These are phyloP conservation scores for Entomortierella parvispora DNA, from an alignment of 192 early-diverging fungal species.

Conservation along the genomic window DNA sequence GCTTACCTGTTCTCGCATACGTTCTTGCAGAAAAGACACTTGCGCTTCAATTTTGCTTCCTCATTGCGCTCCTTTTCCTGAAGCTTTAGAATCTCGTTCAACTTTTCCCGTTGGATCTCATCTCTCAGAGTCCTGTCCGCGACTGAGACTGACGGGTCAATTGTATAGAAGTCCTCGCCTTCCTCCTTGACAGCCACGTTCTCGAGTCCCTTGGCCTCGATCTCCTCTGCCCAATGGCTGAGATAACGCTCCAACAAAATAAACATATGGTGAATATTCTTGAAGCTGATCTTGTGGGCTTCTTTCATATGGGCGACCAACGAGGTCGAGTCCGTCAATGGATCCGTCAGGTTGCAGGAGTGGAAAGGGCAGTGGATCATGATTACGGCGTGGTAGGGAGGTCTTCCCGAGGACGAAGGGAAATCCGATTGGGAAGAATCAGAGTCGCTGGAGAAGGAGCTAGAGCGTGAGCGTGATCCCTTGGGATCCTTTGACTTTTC, in stretches of 20 bases:
- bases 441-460: slow-evolving; percentile 53
- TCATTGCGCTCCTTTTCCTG: slow-evolving; percentile 79
- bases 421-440: slow-evolving; percentile 45
- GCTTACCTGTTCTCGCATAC: slow-evolving; percentile 71
- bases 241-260: slow-evolving; percentile 82
- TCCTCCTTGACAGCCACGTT: slow-evolving; percentile 42
- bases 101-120: slow-evolving; percentile 73
- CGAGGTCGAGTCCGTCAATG: slow-evolving; percentile 69
- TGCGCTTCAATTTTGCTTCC: slow-evolving; percentile 72
- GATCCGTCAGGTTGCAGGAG: slow-evolving; percentile 57
- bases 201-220: slow-evolving; percentile 49
- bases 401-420: slow-evolving; percentile 41
- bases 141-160: slow-evolving; percentile 65
- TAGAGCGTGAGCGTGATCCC: slow-evolving; percentile 25
- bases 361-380: slow-evolving; percentile 76
- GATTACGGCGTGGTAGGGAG: slow-evolving; percentile 63
- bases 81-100: slow-evolving; percentile 76
- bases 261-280: slow-evolving; percentile 81
- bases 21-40: slow-evolving; percentile 95
- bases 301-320: slow-evolving; percentile 73
- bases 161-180: slow-evolving; percentile 57
- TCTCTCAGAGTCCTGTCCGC: slow-evolving; percentile 77
- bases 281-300: slow-evolving; percentile 71
- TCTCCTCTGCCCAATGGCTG: slow-evolving; percentile 72
- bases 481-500: not conserved